Evolutionary conservation across 768 basidiomycete genomes (phyloP).

Genomic region (Boletus fagicola): DNA sequence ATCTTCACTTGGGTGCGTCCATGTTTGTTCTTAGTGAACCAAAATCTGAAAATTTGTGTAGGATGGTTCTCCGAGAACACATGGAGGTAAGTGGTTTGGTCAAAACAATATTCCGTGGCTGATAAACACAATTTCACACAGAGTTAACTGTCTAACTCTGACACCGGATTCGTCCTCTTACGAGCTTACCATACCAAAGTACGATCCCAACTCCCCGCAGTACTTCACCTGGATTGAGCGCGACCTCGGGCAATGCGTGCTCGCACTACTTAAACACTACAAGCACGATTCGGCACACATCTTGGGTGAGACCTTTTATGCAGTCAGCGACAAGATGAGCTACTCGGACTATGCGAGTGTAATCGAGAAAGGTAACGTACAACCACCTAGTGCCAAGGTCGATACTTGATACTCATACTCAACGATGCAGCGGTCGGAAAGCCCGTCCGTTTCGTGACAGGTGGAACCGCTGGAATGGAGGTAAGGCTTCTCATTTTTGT

Average conservation of each 20-base stretch:
- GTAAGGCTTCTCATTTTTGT: no score
- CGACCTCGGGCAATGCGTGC: constrained; percentile 22
- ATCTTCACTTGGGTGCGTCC: constrained; percentile 20
- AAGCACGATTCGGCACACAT: constrained; percentile 1
- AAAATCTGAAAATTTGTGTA: not conserved
- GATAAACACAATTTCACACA: not conserved
- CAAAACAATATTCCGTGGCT: not conserved
- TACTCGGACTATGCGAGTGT: constrained; percentile 15
- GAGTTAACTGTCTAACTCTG: constrained; percentile 9
- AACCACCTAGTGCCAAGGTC: not conserved
- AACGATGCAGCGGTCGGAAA: constrained; percentile 24
- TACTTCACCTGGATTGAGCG: constrained; percentile 26
- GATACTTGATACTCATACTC: not conserved
- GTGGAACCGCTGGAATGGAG: constrained; percentile 8
- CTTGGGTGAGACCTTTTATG: constrained; percentile 27
- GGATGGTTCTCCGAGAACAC: constrained; percentile 1
- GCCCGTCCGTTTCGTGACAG: constrained; percentile 23
- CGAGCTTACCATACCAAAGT: constrained; percentile 21
- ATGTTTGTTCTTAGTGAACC: no score
- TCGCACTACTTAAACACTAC: constrained; percentile 26
- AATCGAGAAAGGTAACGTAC: constrained; percentile 19
- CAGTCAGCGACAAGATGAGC: constrained; percentile 21
- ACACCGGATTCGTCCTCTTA: constrained; percentile 14
- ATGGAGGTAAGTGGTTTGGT: constrained; percentile 14
- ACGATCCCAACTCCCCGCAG: constrained; percentile 1